phyloP scores from a whole-genome alignment of 768 basidiomycete genomes.

The Russula sp. region DNA sequence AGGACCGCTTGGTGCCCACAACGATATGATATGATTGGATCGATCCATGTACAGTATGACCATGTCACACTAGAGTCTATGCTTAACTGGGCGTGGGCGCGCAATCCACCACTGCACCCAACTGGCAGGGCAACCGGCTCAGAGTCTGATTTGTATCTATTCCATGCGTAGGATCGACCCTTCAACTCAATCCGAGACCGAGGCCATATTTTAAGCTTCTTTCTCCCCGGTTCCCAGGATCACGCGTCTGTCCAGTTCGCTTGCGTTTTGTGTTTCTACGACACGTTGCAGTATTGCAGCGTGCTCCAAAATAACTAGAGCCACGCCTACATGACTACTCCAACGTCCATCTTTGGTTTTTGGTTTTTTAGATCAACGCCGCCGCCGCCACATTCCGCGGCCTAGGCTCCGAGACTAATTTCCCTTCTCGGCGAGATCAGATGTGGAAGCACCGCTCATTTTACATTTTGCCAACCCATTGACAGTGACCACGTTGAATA shows the following conservation, averaged over 20 bases:
- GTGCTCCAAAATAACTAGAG: constrained; percentile 1
- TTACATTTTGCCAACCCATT: not conserved
- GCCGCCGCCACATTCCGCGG: constrained; percentile 14
- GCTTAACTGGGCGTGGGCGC: not conserved
- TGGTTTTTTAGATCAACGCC: constrained; percentile 6
- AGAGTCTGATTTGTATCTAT: no score
- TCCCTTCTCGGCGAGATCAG: not conserved
- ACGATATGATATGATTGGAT: not conserved
- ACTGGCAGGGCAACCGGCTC: no score
- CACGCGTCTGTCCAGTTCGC: not conserved
- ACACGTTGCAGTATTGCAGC: no score
- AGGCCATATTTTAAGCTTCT: not conserved
- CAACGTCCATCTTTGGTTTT: not conserved
- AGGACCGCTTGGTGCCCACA: not conserved
- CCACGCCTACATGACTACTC: not conserved
- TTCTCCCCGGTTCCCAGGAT: not conserved
- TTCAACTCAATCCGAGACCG: not conserved
- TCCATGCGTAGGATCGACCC: not conserved
- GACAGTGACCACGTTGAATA: no score
- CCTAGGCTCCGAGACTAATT: not conserved
- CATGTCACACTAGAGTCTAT: not conserved
- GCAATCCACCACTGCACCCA: not conserved
- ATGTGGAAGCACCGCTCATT: not conserved
- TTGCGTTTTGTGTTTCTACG: no score
- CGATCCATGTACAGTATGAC: not conserved